These are phyloP conservation scores for Colletotrichum coccodes DNA, from an alignment of 2,329 filamentous ascomycete species.

Conservation along the genomic window DNA sequence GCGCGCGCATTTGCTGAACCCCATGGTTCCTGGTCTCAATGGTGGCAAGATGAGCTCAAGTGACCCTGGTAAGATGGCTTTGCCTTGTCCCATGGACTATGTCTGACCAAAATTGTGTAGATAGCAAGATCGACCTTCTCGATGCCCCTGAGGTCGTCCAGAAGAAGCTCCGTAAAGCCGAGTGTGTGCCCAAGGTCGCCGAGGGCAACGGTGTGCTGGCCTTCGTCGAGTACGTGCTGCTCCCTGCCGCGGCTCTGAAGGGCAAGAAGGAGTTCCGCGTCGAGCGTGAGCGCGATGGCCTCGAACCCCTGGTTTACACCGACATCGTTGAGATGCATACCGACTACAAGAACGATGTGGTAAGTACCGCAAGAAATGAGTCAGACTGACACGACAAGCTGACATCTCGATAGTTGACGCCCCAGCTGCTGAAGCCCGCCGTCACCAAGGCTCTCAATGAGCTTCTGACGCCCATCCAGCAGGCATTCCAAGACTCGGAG, in stretches of 20 bases:
- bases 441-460: slow-evolving; percentile 78
- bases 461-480: slow-evolving; percentile 82
- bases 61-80: slow-evolving; percentile 64
- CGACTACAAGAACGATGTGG: slow-evolving; percentile 81
- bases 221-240: slow-evolving; percentile 87
- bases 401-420: slow-evolving; percentile 66
- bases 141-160: slow-evolving; percentile 78
- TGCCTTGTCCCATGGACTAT: background rate
- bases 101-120: slow-evolving; percentile 47
- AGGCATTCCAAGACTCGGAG: slow-evolving; percentile 73
- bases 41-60: slow-evolving; percentile 90
- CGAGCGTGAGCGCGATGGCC: slow-evolving; percentile 68
- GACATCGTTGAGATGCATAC: slow-evolving; percentile 78
- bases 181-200: slow-evolving; percentile 77
- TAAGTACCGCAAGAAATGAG: background rate
- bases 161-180: slow-evolving; percentile 89
- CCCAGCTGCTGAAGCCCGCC: slow-evolving; percentile 88
- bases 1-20: slow-evolving; percentile 72
- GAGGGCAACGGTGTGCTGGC: slow-evolving; percentile 89
- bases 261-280: slow-evolving; percentile 72
- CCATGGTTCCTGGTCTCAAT: slow-evolving; percentile 89
- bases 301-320: slow-evolving; percentile 83
- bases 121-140: slow-evolving; percentile 94
- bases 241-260: slow-evolving; percentile 78
- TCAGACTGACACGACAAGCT: background rate